Evolutionary conservation across 2,329 filamentous ascomycete species (phyloP), one percentile per base, ranked within the genome.

Genomic region (Gremmenia infestans): DNA sequence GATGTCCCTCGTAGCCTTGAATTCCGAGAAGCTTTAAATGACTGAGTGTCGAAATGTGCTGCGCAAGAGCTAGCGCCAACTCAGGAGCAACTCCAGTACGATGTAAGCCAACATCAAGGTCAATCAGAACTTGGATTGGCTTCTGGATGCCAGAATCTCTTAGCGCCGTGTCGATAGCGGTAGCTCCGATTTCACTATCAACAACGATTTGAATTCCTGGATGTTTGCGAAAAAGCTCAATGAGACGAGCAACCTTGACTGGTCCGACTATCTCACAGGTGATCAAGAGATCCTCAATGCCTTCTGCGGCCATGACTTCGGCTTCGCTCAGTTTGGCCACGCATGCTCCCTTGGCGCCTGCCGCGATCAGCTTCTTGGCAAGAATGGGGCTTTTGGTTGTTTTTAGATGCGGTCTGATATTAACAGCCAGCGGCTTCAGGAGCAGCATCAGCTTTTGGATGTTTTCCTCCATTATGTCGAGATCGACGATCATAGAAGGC

Each of bases 401-500:
- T 61, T 81, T 81, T n/a, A 78, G 71, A 53, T 81, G 78, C 0
- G 78, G 78, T 2, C 78, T 74, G 50, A 59, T 56, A 9, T 48
- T 14, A 17, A 59, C 54, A 19, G 50, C 47, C 39, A 37, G 48
- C 9, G 54, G 54, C 19, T 36, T 25, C 15, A 55, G 39, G 4
- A 51, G 39, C 28, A 9, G 14, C 12, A 51, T 40, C 4, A 57
- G 52, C 40, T 57, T 57, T 19, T 40, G 28, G 52, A 57, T 57
- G 25, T 57, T 57, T 12, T 28, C 46, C 48, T 54, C 51, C 51
- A 54, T 57, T 12, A 54, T 39, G 40, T 54, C 51, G 32, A 57
- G 51, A 19, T 81, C 74, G 47, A 80, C 78, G 46, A 81, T 73
- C 78, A 81, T 81, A 52, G 78, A 80, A 1, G 79, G 79, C 0